A percentile compares a stretch with the other conserved stretches of the same genome.
These are phyloP conservation scores for Ceratocystis albifundus DNA, from an alignment of 2,329 filamentous ascomycete species.

Conservation along the genomic window DNA sequence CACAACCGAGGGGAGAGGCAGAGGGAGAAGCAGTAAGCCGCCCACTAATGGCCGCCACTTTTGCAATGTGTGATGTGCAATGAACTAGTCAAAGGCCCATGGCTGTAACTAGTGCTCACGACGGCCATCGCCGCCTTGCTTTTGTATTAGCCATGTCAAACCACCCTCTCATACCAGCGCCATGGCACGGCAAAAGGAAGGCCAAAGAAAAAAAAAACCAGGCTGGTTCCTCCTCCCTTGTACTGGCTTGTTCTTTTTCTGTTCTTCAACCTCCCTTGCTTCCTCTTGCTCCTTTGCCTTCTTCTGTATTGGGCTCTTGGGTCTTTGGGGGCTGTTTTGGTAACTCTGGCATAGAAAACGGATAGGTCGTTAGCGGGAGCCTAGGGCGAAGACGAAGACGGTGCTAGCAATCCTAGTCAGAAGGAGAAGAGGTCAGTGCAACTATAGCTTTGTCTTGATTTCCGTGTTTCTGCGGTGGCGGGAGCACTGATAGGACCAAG, in stretches of 20 bases:
- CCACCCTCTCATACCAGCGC: neutral
- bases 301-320: neutral
- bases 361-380: neutral
- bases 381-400: slow-evolving; percentile 6
- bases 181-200: neutral
- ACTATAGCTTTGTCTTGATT: neutral
- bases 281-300: neutral
- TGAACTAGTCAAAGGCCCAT: neutral
- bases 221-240: neutral
- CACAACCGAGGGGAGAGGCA: neutral
- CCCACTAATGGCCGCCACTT: neutral
- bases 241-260: slow-evolving; percentile 7
- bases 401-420: neutral
- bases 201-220: neutral
- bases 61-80: neutral
- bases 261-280: slow-evolving; percentile 7
- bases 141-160: neutral
- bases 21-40: slow-evolving; percentile 5
- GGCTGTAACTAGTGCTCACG: neutral
- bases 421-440: slow-evolving; percentile 8
- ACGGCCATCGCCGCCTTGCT: slow-evolving; percentile 2
- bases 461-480: neutral
- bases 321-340: neutral
- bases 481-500: neutral
- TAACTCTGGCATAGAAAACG: neutral